Conservation (phyloP, 2,329 filamentous ascomycete genomes). For the Zarea fungicola region DNA sequence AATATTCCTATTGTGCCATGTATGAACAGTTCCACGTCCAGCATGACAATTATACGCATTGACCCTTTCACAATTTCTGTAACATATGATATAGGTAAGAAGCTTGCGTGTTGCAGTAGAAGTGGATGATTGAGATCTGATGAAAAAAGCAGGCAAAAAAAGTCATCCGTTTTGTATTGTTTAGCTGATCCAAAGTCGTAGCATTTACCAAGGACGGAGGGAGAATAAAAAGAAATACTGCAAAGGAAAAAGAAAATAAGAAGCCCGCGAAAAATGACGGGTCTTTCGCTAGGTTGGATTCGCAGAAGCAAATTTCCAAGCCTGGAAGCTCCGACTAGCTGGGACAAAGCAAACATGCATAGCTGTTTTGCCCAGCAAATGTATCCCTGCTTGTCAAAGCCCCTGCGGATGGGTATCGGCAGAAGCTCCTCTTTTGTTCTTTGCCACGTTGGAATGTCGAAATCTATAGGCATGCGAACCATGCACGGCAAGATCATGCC, state of each 20-base stretch:
- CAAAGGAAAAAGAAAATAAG: neutral
- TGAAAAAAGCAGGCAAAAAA: too few species aligned
- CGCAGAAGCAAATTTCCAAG: too few species aligned
- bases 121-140: too few species aligned
- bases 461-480: neutral
- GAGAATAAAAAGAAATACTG: neutral
- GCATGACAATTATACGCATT: too few species aligned
- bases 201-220: neutral
- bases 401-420: neutral
- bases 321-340: neutral
- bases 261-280: neutral
- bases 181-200: neutral
- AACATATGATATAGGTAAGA: too few species aligned
- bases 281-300: neutral
- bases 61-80: too few species aligned
- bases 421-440: neutral
- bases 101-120: too few species aligned
- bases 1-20: too few species aligned
- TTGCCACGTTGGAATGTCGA: constrained; percentile 10
- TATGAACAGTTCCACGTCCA: too few species aligned
- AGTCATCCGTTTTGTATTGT: too few species aligned
- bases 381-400: neutral
- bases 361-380: neutral
- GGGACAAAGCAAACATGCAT: constrained; percentile 1
- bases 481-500: neutral